phyloP scores from a whole-genome alignment of 2,329 filamentous ascomycete genomes.

The Trichoderma cornu-damae region DNA sequence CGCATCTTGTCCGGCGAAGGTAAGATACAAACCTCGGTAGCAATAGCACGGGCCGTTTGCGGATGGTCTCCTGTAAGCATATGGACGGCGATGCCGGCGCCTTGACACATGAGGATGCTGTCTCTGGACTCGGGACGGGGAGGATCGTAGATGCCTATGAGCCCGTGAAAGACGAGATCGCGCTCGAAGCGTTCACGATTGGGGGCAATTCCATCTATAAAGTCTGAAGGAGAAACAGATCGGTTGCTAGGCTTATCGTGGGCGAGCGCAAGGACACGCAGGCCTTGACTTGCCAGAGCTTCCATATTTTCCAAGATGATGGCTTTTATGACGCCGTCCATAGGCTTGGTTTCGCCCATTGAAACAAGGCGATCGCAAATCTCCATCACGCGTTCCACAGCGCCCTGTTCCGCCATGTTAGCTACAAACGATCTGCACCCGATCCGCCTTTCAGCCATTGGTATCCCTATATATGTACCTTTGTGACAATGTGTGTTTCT shows the following conservation, averaged over 20 bases:
- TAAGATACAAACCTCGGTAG: slow-evolving; percentile 55
- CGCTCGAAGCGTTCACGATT: slow-evolving; percentile 39
- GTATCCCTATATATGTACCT: slow-evolving; percentile 24
- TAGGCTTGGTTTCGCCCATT: slow-evolving; percentile 33
- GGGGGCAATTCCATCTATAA: slow-evolving; percentile 20
- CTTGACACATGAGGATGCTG: slow-evolving; percentile 51
- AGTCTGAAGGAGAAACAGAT: slow-evolving; percentile 29
- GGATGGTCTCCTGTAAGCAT: slow-evolving; percentile 63
- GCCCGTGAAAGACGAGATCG: slow-evolving; percentile 56
- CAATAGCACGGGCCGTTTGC: slow-evolving; percentile 56
- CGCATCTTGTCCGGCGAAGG: slow-evolving; percentile 40
- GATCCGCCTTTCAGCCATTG: no score
- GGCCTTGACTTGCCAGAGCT: slow-evolving; percentile 55
- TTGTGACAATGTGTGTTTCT: slow-evolving; percentile 46
- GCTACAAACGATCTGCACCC: background rate
- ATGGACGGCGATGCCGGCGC: slow-evolving; percentile 56
- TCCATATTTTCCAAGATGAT: slow-evolving; percentile 62
- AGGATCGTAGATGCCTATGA: slow-evolving; percentile 64
- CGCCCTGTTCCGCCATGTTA: slow-evolving; percentile 36
- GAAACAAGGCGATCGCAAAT: slow-evolving; percentile 49
- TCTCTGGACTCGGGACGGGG: slow-evolving; percentile 56
- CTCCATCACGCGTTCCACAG: slow-evolving; percentile 60
- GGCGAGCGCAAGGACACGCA: slow-evolving; percentile 62
- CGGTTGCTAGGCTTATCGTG: slow-evolving; percentile 24
- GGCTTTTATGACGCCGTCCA: slow-evolving; percentile 37